These are phyloP conservation scores for Lactifluus subvellereus DNA, from an alignment of 768 basidiomycete genomes.

Conservation along the genomic window DNA sequence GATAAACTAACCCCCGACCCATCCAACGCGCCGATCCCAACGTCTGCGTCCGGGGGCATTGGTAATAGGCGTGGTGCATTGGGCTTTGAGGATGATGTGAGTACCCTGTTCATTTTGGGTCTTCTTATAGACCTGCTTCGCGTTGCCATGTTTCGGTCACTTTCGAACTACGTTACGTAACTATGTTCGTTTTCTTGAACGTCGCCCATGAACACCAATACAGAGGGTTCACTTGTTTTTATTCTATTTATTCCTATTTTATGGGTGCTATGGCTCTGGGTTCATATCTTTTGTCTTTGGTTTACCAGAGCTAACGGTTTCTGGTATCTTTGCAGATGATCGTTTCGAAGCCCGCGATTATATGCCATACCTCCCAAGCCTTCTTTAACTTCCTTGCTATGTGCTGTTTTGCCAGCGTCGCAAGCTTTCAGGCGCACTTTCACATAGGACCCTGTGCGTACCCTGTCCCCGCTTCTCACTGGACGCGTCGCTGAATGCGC, in stretches of 20 bases:
- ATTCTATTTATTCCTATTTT: conserved; percentile 60
- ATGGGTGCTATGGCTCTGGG: conserved; percentile 68
- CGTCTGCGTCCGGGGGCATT: conserved; percentile 49
- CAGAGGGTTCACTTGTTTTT: conserved; percentile 48
- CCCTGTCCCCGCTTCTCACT: not conserved
- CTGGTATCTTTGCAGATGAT: conserved; percentile 57
- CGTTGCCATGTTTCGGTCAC: conserved; percentile 3
- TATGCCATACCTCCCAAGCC: conserved; percentile 68
- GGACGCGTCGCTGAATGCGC: not conserved
- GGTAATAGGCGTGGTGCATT: conserved; percentile 50
- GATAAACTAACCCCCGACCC: conserved; percentile 47
- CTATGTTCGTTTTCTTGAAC: conserved; percentile 13
- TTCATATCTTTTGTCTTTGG: conserved; percentile 30
- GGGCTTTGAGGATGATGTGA: conserved; percentile 69
- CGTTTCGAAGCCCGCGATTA: conserved; percentile 74
- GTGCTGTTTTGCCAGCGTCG: conserved; percentile 87
- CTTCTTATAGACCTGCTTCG: conserved; percentile 23
- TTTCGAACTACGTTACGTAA: conserved; percentile 23
- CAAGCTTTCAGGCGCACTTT: conserved; percentile 83
- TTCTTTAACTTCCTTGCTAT: conserved; percentile 94
- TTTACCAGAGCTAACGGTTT: conserved; percentile 25
- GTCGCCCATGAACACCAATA: conserved; percentile 25
- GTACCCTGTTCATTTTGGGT: conserved; percentile 36
- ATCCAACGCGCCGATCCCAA: conserved; percentile 30
- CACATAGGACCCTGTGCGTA: conserved; percentile 78